A percentile compares a stretch with the other conserved stretches of the same genome.
Conservation (phyloP, 768 basidiomycete species). For the Astraeus odoratus region DNA sequence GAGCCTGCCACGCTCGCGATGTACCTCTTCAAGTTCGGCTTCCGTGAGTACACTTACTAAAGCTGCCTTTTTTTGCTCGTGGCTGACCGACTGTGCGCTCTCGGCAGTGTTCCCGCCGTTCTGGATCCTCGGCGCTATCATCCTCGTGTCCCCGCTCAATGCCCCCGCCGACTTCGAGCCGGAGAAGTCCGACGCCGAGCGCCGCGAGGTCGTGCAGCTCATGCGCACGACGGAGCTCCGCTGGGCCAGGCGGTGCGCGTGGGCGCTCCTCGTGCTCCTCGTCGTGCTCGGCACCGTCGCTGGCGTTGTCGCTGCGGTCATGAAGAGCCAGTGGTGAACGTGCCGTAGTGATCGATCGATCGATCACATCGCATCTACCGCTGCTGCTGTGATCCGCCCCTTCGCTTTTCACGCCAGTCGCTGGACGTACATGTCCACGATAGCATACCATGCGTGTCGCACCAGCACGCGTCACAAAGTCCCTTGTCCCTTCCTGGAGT, state of each 20-base stretch:
- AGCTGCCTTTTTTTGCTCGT: constrained; percentile 1
- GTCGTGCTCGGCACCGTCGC: constrained; percentile 1
- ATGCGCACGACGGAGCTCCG: constrained; percentile 33
- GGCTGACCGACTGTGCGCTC: neutral
- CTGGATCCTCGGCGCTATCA: constrained; percentile 37
- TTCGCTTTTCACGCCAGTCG: no score
- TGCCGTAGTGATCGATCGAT: neutral
- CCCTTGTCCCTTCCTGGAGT: no score
- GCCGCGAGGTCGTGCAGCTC: constrained; percentile 21
- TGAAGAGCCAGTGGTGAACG: neutral
- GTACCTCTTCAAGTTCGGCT: constrained; percentile 45
- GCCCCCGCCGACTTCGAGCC: constrained; percentile 24
- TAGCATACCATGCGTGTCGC: no score
- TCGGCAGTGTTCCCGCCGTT: constrained; percentile 40
- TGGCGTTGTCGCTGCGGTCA: constrained; percentile 4
- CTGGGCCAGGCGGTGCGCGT: constrained; percentile 35
- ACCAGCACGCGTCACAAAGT: no score
- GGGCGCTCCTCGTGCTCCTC: constrained; percentile 7
- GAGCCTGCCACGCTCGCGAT: constrained; percentile 40
- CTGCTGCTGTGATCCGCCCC: neutral
- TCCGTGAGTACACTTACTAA: constrained; percentile 29
- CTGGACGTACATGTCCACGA: no score
- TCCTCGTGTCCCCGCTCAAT: constrained; percentile 35
- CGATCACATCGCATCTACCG: neutral
- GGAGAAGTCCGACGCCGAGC: constrained; percentile 32